Conservation (phyloP, 2,329 filamentous ascomycete genomes). For the Fusarium abutilonis region DNA sequence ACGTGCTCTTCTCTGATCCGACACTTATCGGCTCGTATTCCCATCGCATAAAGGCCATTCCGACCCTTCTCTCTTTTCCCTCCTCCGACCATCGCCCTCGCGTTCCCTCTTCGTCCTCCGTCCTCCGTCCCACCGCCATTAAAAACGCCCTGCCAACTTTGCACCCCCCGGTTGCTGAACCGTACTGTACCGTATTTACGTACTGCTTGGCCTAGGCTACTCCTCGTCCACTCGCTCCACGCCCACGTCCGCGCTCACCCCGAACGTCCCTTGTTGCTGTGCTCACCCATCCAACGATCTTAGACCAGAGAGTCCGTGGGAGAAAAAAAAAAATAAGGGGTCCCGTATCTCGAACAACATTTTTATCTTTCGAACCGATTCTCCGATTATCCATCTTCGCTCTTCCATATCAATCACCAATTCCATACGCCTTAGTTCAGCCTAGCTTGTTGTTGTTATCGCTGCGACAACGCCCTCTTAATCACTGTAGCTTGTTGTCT, state of each 20-base stretch:
- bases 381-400: constrained; percentile 7
- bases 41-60: constrained; percentile 33
- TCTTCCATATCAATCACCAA: constrained; percentile 9
- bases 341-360: constrained; percentile 35
- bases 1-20: constrained; percentile 11
- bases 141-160: constrained; percentile 30
- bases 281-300: constrained; percentile 38
- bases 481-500: constrained; percentile 25
- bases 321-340: constrained; percentile 41
- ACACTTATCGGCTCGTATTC: constrained; percentile 44
- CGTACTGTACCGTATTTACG: constrained; percentile 35
- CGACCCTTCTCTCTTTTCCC: constrained; percentile 7
- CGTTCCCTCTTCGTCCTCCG: constrained; percentile 28
- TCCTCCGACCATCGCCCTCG: constrained; percentile 38
- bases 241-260: constrained; percentile 28
- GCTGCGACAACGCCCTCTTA: constrained; percentile 31
- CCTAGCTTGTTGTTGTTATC: constrained; percentile 23
- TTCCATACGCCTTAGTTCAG: constrained; percentile 7
- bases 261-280: constrained; percentile 37
- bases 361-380: constrained; percentile 16
- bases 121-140: constrained; percentile 45
- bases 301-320: constrained; percentile 31
- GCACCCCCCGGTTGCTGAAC: constrained; percentile 27
- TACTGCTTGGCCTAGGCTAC: constrained; percentile 25
- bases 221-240: constrained; percentile 32